Conservation (phyloP, 2,329 filamentous ascomycete species). For the Aspergillus niger region DNA sequence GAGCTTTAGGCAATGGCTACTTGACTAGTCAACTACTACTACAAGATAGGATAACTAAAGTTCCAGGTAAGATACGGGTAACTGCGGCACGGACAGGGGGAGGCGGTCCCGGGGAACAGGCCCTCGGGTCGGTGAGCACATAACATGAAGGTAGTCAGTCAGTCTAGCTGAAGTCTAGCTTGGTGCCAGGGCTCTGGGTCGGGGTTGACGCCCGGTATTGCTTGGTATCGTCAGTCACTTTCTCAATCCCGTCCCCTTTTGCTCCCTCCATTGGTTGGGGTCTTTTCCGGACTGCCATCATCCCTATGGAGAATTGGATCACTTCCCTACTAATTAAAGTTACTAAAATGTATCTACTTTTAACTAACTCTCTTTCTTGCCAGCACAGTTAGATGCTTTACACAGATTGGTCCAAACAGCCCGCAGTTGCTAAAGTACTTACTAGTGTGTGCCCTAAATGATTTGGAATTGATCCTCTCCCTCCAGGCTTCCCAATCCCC, state of each 20-base stretch:
- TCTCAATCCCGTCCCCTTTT: no score
- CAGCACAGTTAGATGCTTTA: no score
- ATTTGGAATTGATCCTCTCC: conserved; percentile 1
- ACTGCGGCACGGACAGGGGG: conserved; percentile 15
- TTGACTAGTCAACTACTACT: background rate
- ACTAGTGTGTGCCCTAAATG: conserved; percentile 1
- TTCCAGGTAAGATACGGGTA: conserved; percentile 4
- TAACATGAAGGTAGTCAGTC: no score
- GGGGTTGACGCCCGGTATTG: conserved; percentile 12
- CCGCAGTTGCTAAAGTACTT: background rate
- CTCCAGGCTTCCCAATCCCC: background rate
- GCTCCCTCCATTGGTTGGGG: background rate
- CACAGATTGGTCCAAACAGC: background rate
- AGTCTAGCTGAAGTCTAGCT: no score
- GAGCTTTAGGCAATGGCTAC: background rate
- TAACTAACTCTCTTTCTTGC: background rate
- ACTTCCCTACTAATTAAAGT: background rate
- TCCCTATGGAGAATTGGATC: background rate
- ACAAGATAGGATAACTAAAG: conserved; percentile 2
- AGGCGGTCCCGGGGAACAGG: conserved; percentile 21
- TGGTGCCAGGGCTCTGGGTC: background rate
- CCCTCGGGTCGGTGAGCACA: conserved; percentile 18
- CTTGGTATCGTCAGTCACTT: conserved; percentile 13
- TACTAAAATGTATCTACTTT: no score
- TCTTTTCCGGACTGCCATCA: background rate